A percentile compares a stretch with the other conserved stretches of the same genome.
Conservation (phyloP, 176 grass and related monocot species). For the Leersia perrieri region DNA sequence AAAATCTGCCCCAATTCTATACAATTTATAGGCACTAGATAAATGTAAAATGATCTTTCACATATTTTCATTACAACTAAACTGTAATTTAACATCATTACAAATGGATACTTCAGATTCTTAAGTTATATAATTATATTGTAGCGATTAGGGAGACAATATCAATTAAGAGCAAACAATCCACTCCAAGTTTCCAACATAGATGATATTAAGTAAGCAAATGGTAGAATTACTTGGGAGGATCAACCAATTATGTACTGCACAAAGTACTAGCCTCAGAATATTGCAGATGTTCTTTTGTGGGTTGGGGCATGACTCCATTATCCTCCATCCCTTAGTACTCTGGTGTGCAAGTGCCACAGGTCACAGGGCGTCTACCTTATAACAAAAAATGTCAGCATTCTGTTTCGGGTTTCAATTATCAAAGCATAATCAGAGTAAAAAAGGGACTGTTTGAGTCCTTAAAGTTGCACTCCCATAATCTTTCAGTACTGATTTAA, state of each 20-base stretch:
- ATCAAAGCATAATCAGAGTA: neutral
- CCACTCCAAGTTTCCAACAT: neutral
- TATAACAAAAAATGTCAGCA: neutral
- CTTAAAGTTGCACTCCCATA: neutral
- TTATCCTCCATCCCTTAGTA: neutral
- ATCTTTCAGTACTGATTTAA: neutral
- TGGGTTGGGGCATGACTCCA: neutral
- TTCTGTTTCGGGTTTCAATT: neutral
- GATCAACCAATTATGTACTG: neutral
- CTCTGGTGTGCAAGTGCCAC: neutral
- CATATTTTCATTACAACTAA: neutral
- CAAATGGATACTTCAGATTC: neutral
- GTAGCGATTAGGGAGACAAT: neutral
- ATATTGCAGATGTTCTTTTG: neutral
- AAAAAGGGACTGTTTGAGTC: neutral
- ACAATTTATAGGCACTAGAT: neutral
- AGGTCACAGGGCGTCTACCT: neutral
- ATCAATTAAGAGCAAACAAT: neutral
- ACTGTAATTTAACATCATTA: neutral
- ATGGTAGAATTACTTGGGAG: neutral
- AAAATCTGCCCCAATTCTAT: no score
- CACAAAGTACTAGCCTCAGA: neutral
- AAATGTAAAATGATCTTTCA: neutral
- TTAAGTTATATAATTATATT: neutral
- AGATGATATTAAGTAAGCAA: neutral